These are phyloP conservation scores for Nothophaeocryptopus gaeumannii DNA, from an alignment of 2,329 filamentous ascomycete genomes.

Conservation along the genomic window DNA sequence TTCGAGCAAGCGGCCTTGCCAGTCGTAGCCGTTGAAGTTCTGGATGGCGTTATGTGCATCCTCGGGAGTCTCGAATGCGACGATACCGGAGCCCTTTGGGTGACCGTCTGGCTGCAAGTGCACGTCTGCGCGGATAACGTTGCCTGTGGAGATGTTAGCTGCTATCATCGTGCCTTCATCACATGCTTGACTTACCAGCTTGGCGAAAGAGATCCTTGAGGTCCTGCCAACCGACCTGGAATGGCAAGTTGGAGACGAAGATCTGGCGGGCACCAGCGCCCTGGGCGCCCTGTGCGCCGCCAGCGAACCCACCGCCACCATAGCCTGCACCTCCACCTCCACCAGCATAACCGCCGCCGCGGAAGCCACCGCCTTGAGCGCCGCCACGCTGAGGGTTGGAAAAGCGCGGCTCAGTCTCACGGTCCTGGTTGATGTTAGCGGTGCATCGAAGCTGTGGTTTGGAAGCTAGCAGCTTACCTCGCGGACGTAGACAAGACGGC, in stretches of 20 bases:
- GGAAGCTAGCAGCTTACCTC: slow-evolving; percentile 61
- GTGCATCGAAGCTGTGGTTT: not conserved
- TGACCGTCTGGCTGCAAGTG: slow-evolving; percentile 87
- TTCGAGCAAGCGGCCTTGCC: slow-evolving; percentile 90
- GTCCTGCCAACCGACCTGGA: slow-evolving; percentile 97
- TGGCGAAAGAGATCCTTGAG: slow-evolving; percentile 98
- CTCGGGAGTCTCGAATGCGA: slow-evolving; percentile 91
- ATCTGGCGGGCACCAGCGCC: slow-evolving; percentile 80
- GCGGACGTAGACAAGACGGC: slow-evolving; percentile 95
- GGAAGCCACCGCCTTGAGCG: slow-evolving; percentile 58
- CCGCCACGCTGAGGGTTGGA: slow-evolving; percentile 50
- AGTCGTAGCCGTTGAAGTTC: slow-evolving; percentile 98
- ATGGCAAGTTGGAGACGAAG: slow-evolving; percentile 97
- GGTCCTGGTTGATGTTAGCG: slow-evolving; percentile 62
- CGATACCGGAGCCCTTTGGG: slow-evolving; percentile 94
- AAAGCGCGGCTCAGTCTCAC: slow-evolving; percentile 96
- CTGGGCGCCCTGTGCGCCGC: slow-evolving; percentile 50
- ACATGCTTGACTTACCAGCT: slow-evolving; percentile 48
- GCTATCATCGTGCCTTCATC: no score
- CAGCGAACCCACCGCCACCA: slow-evolving; percentile 44
- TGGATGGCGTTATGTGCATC: slow-evolving; percentile 94
- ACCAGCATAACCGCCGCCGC: slow-evolving; percentile 52
- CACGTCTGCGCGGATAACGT: slow-evolving; percentile 91
- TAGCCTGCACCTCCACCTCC: slow-evolving; percentile 49
- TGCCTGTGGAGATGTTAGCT: slow-evolving; percentile 45